Evolutionary conservation across 139 green algal species (phyloP), one percentile per base, ranked within the genome.

Genomic region (Chlamydomonas applanata): DNA sequence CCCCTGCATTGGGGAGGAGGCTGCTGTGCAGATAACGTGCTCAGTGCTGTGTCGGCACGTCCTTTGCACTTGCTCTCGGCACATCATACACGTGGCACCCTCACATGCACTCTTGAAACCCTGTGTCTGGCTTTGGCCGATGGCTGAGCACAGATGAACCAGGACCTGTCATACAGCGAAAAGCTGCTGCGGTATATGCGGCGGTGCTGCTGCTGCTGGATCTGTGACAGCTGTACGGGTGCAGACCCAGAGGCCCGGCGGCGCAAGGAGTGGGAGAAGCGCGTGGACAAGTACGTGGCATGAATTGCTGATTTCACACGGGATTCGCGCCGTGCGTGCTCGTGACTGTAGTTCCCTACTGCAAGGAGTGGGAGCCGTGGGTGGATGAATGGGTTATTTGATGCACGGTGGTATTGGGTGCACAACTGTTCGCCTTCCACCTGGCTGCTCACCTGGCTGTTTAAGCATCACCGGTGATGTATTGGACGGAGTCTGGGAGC

Each of bases 141-240:
- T 35, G n/a, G 57, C 5, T 20, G 27, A 19, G 4, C 46, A 20
- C 81, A 90, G 82, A 77, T 90, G 35, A 83, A 85, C 13, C 60
- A 78, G 60, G 80, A 87, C 61, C 60, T 90, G 36, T 80, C 63
- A 17, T 88, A 90, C 54, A 74, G 72, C 1, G 82, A 88, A 76
- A 83, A 77, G 71, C 74, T 89, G 46, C 81, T 89, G 69, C 73
- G 73, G 66, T 89, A 81, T 78, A 89, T 89, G 84, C 66, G 69
- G 49, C 60, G 81, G 11, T 89, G 84, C 69, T 87, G 84, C 80
- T 89, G 83, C 68, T 75, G 81, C 68, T 84, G 79, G 65, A 52
- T 89, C 40, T 89, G 71, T 72, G 74, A 73, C 56, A 71, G 49
- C 40, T 89, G 83, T 77, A 86, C 79, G 25, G 83, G 72, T 19